These are phyloP conservation scores for Knoxdaviesia capensis DNA, from an alignment of 2,329 filamentous ascomycete species.

Conservation along the genomic window DNA sequence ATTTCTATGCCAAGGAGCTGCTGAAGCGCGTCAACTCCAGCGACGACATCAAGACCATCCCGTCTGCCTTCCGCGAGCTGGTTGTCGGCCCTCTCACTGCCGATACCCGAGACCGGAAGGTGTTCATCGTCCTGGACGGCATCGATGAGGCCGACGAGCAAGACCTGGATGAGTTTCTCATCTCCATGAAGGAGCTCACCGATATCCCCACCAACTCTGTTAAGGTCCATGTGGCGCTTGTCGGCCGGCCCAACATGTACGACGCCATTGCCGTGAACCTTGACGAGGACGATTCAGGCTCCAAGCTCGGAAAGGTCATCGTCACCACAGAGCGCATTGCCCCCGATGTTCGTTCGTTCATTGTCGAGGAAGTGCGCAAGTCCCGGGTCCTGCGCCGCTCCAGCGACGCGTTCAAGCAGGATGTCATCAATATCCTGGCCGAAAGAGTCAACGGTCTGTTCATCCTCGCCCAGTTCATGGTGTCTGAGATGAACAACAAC, in stretches of 20 bases:
- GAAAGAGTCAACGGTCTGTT: conserved; percentile 24
- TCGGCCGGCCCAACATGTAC: conserved; percentile 20
- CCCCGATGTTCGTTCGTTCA: conserved; percentile 20
- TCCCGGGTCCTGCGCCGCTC: conserved; percentile 16
- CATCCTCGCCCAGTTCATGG: conserved; percentile 27
- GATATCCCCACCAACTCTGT: conserved; percentile 9
- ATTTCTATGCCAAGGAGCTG: conserved; percentile 21
- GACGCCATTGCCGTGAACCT: conserved; percentile 16
- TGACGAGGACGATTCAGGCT: conserved; percentile 12
- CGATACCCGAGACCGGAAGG: conserved; percentile 12
- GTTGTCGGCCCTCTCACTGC: conserved; percentile 17
- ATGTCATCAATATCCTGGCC: conserved; percentile 18
- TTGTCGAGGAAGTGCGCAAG: conserved; percentile 18
- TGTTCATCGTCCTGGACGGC: conserved; percentile 25
- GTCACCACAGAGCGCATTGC: conserved; percentile 21
- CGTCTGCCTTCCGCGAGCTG: conserved; percentile 21
- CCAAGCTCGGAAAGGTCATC: conserved; percentile 17
- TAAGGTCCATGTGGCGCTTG: conserved; percentile 17
- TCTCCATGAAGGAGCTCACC: conserved; percentile 10
- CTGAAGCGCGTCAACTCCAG: conserved; percentile 13
- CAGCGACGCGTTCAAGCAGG: conserved; percentile 13
- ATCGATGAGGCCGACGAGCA: conserved; percentile 21
- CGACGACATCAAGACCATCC: conserved; percentile 21
- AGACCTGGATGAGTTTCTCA: conserved; percentile 17
- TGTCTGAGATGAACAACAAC: conserved; percentile 25